Percentiles rank a stretch among this genome's conserved stretches.
phyloP scores from a whole-genome alignment of 2,329 filamentous ascomycete species.

The Tolypocladium ovalisporum region DNA sequence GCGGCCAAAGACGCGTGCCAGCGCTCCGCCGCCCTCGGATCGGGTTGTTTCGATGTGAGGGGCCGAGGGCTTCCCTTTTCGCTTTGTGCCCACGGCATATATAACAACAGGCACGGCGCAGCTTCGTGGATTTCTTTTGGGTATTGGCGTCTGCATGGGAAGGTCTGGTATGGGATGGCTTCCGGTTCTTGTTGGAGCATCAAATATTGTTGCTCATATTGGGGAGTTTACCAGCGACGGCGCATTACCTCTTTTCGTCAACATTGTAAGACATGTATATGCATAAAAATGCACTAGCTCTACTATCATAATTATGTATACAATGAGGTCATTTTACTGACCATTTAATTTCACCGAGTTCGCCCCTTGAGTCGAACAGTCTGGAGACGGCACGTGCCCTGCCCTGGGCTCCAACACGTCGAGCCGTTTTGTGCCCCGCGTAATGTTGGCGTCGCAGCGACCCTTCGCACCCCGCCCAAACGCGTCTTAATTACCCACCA shows the following conservation, averaged over 20 bases:
- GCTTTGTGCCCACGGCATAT: background rate
- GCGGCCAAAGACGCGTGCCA: constrained; percentile 28
- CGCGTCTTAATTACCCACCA: constrained; percentile 19
- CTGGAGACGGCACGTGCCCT: background rate
- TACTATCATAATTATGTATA: background rate
- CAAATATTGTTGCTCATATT: background rate
- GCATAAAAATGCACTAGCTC: background rate
- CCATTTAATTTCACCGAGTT: background rate
- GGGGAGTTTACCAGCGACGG: background rate
- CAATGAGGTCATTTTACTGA: background rate
- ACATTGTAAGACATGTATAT: background rate
- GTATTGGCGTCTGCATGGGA: background rate
- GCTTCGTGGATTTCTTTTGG: constrained; percentile 1
- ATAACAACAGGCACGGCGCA: constrained; percentile 3
- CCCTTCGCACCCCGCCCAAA: constrained; percentile 8
- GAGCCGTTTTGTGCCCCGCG: constrained; percentile 12
- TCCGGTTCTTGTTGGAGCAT: background rate
- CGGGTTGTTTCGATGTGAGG: constrained; percentile 33
- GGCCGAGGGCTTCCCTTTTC: constrained; percentile 1
- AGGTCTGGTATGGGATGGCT: background rate
- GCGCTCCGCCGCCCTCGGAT: constrained; percentile 19
- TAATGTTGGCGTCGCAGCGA: constrained; percentile 16
- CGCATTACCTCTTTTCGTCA: background rate
- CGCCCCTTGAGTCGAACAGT: background rate
- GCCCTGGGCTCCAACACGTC: background rate